phyloP scores from a whole-genome alignment of 2,329 filamentous ascomycete genomes.

The Verticillium tricorpus region DNA sequence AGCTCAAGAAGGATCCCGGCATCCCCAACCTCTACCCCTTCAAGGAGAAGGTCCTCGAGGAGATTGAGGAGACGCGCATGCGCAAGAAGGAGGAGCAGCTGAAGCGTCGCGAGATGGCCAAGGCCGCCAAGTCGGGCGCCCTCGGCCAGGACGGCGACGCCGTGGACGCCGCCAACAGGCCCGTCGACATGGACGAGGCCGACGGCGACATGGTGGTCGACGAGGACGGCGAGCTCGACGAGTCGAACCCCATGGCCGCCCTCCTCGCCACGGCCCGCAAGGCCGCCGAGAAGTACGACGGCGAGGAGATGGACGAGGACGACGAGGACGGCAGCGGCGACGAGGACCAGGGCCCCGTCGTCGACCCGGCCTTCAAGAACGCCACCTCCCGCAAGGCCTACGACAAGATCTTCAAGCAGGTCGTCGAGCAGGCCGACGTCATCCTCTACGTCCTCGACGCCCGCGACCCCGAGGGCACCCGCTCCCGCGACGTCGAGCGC shows the following conservation, averaged over 20 bases:
- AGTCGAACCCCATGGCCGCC: slow-evolving; percentile 87
- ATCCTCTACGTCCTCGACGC: slow-evolving; percentile 91
- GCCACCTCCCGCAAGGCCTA: slow-evolving; percentile 77
- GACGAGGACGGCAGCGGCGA: slow-evolving; percentile 41
- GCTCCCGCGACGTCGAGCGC: slow-evolving; percentile 86
- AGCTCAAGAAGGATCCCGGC: slow-evolving; percentile 94
- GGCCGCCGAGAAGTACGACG: slow-evolving; percentile 71
- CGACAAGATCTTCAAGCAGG: slow-evolving; percentile 94
- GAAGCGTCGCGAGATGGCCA: slow-evolving; percentile 67
- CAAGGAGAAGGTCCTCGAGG: slow-evolving; percentile 90
- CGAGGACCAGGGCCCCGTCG: slow-evolving; percentile 51
- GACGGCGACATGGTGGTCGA: slow-evolving; percentile 45
- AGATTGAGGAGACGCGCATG: slow-evolving; percentile 85
- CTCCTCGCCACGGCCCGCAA: slow-evolving; percentile 78
- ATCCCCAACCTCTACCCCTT: slow-evolving; percentile 97
- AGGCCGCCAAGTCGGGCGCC: slow-evolving; percentile 55
- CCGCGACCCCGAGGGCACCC: slow-evolving; percentile 83
- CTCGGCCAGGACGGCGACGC: slow-evolving; percentile 24
- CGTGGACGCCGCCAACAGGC: slow-evolving; percentile 40
- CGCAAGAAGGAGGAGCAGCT: slow-evolving; percentile 76
- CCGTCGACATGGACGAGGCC: slow-evolving; percentile 39
- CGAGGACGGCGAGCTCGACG: slow-evolving; percentile 55
- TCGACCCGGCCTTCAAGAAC: slow-evolving; percentile 45
- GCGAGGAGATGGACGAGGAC: slow-evolving; percentile 53
- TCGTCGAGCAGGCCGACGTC: slow-evolving; percentile 84